Conservation (phyloP, 129 eudicot genomes). For the Arctium lappa region DNA sequence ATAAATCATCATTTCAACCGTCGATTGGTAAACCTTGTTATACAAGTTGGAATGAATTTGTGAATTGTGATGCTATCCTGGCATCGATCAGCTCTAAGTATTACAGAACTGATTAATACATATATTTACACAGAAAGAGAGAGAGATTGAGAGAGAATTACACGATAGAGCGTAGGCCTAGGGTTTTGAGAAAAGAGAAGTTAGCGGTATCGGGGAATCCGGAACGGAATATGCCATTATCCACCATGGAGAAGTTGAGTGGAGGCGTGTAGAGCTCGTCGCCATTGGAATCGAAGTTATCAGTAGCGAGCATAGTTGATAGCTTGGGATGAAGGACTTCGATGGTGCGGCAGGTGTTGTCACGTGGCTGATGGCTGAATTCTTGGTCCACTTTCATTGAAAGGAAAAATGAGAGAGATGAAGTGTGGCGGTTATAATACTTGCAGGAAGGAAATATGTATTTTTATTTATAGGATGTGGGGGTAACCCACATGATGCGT, state of each 20-base stretch:
- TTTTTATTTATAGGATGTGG: slow-evolving; percentile 14
- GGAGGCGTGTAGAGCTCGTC: slow-evolving; percentile 57
- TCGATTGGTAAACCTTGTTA: not conserved
- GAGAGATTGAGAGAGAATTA: not conserved
- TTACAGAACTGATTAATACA: not conserved
- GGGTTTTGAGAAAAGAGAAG: slow-evolving; percentile 60
- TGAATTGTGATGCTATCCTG: not conserved
- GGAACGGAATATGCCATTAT: slow-evolving; percentile 63
- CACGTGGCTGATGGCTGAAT: slow-evolving; percentile 20
- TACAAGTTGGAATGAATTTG: not conserved
- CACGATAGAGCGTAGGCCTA: slow-evolving; percentile 71
- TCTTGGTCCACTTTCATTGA: slow-evolving; percentile 27
- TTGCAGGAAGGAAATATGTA: not conserved
- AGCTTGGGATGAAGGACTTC: slow-evolving; percentile 11
- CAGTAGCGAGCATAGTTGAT: not conserved
- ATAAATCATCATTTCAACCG: not conserved
- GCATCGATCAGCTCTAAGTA: not conserved
- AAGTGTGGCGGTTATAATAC: slow-evolving; percentile 20
- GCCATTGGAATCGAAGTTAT: slow-evolving; percentile 22
- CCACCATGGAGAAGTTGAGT: slow-evolving; percentile 72
- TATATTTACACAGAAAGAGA: not conserved
- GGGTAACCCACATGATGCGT: not conserved
- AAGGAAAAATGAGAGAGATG: not conserved
- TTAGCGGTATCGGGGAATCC: slow-evolving; percentile 62
- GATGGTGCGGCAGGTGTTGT: slow-evolving; percentile 18